Conservation (phyloP, 1,139 yeast genomes). For the Sugiyamaella japonica region DNA sequence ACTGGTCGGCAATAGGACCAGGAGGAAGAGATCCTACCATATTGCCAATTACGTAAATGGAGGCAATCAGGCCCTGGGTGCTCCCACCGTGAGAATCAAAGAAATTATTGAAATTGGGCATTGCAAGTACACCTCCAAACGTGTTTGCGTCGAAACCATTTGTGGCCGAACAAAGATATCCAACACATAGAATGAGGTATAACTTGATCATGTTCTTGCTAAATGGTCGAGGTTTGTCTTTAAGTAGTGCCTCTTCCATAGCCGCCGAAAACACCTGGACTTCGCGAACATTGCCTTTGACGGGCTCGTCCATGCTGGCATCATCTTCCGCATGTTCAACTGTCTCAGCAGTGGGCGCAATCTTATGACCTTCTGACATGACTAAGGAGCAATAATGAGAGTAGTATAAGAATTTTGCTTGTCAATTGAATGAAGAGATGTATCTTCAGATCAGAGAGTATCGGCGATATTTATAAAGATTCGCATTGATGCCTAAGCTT, state of each 20-base stretch:
- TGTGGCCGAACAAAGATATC: slow-evolving; percentile 20
- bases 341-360: slow-evolving; percentile 9
- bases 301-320: slow-evolving; percentile 1
- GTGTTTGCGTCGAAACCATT: slow-evolving; percentile 21
- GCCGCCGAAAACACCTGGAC: slow-evolving; percentile 20
- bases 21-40: slow-evolving; percentile 22
- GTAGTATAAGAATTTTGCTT: no score
- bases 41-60: slow-evolving; percentile 21
- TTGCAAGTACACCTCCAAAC: slow-evolving; percentile 21
- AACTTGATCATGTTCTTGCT: slow-evolving; percentile 16
- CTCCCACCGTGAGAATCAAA: slow-evolving; percentile 23
- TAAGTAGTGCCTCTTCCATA: slow-evolving; percentile 18
- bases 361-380: not conserved
- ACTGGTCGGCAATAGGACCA: slow-evolving; percentile 21
- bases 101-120: slow-evolving; percentile 21
- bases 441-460: not conserved
- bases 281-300: slow-evolving; percentile 18
- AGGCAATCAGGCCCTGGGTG: slow-evolving; percentile 20
- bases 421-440: not conserved
- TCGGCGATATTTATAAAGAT: not conserved
- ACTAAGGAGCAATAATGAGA: no score
- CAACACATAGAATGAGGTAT: slow-evolving; percentile 16
- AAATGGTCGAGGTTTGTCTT: slow-evolving; percentile 18
- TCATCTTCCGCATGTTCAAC: slow-evolving; percentile 21
- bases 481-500: not conserved